A percentile compares a stretch with the other conserved stretches of the same genome.
phyloP scores from a whole-genome alignment of 176 grass and related monocot genomes.

The Oryza meyeriana region DNA sequence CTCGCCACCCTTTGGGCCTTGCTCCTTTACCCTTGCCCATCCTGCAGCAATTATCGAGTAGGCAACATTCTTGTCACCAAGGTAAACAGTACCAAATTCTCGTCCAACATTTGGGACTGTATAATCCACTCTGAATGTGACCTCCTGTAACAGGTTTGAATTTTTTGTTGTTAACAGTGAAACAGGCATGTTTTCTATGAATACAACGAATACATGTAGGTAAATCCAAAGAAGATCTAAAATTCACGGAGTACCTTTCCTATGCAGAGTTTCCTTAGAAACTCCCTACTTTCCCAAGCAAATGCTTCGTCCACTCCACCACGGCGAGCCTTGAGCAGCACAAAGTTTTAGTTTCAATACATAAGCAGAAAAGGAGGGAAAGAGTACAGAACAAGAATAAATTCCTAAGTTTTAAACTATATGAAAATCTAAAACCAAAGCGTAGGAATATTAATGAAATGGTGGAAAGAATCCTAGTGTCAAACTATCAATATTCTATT shows the following conservation, averaged over 20 bases:
- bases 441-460: neutral
- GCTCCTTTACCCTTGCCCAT: conserved; percentile 94
- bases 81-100: conserved; percentile 93
- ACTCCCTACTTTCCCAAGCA: conserved; percentile 97
- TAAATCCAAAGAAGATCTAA: neutral
- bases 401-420: neutral
- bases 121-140: conserved; percentile 90
- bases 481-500: neutral
- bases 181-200: neutral
- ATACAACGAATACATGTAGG: neutral
- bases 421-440: neutral
- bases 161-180: neutral
- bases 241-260: conserved; percentile 64
- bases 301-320: conserved; percentile 90
- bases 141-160: conserved; percentile 58
- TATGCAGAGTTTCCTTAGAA: conserved; percentile 75
- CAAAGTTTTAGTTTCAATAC: conserved; percentile 24
- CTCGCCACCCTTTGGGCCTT: conserved; percentile 73
- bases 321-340: conserved; percentile 67
- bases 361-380: neutral
- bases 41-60: conserved; percentile 72
- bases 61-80: conserved; percentile 83
- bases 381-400: neutral
- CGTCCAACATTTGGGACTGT: conserved; percentile 79
- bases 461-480: neutral